Conservation (phyloP, 495 filamentous ascomycete genomes). For the Neurospora sp. region DNA sequence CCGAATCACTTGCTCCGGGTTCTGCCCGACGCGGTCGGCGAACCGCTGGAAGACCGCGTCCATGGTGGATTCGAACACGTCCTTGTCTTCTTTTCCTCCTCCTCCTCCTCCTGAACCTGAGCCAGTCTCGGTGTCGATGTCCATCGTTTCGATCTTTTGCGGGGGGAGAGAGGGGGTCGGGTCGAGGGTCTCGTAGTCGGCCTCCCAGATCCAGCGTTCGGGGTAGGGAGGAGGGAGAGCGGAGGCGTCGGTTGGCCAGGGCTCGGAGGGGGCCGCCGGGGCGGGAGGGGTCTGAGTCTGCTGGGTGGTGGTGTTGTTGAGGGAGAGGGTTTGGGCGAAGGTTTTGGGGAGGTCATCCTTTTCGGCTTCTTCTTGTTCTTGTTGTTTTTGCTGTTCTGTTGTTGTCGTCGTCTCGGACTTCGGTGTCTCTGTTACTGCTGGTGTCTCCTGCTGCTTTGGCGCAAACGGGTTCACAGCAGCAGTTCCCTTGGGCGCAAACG, state of each 20-base stretch:
- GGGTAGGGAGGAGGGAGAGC: slow-evolving; percentile 65
- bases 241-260: slow-evolving; percentile 61
- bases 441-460: slow-evolving; percentile 11
- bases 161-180: slow-evolving; percentile 25
- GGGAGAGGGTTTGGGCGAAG: slow-evolving; percentile 52
- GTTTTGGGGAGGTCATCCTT: slow-evolving; percentile 47
- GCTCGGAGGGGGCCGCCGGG: slow-evolving; percentile 38
- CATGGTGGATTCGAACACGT: slow-evolving; percentile 70
- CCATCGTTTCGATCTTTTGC: slow-evolving; percentile 44
- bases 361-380: not conserved
- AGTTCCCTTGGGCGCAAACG: slow-evolving; percentile 35
- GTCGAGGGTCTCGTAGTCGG: slow-evolving; percentile 83
- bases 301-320: slow-evolving; percentile 32
- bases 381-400: not conserved
- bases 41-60: slow-evolving; percentile 89
- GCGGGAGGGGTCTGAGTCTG: slow-evolving; percentile 33
- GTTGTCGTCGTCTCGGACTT: slow-evolving; percentile 4
- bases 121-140: slow-evolving; percentile 33
- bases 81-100: slow-evolving; percentile 58
- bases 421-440: slow-evolving; percentile 16
- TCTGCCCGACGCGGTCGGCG: slow-evolving; percentile 77
- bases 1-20: slow-evolving; percentile 86
- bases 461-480: slow-evolving; percentile 26
- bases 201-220: slow-evolving; percentile 66
- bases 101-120: slow-evolving; percentile 21